Conservation (phyloP, 257 asterid genomes). For the Parsonsia alboflavescens region DNA sequence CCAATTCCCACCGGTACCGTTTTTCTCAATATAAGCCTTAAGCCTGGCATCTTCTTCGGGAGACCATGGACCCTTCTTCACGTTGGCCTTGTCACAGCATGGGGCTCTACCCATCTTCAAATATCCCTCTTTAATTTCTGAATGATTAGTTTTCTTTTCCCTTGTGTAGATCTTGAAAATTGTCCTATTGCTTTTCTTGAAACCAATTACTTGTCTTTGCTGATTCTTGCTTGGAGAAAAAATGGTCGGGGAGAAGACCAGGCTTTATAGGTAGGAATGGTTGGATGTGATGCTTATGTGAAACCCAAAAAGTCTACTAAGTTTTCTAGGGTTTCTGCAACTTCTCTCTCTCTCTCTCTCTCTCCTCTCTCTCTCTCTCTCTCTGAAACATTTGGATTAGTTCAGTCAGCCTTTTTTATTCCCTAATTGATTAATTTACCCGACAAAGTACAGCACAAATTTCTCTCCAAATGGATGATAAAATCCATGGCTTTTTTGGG, state of each 20-base stretch:
- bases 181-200: neutral
- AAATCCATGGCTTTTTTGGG: conserved; percentile 32
- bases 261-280: conserved; percentile 60
- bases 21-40: conserved; percentile 69
- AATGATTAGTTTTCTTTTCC: neutral
- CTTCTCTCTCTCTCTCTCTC: conserved; percentile 19
- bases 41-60: conserved; percentile 93
- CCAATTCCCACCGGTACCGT: conserved; percentile 92
- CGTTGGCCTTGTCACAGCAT: conserved; percentile 90
- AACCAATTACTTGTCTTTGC: neutral
- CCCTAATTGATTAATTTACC: conserved; percentile 9
- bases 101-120: conserved; percentile 91
- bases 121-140: neutral
- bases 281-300: conserved; percentile 50
- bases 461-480: conserved; percentile 27
- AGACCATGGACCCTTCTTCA: conserved; percentile 96
- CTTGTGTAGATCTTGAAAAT: neutral
- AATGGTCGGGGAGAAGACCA: conserved; percentile 54
- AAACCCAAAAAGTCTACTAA: conserved; percentile 44
- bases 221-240: neutral
- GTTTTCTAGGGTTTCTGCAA: conserved; percentile 56
- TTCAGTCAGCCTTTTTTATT: conserved; percentile 28
- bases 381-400: conserved; percentile 59
- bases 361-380: neutral
- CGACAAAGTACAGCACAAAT: conserved; percentile 40